Conservation (phyloP, 257 asterid genomes). For the Mentha longifolia region DNA sequence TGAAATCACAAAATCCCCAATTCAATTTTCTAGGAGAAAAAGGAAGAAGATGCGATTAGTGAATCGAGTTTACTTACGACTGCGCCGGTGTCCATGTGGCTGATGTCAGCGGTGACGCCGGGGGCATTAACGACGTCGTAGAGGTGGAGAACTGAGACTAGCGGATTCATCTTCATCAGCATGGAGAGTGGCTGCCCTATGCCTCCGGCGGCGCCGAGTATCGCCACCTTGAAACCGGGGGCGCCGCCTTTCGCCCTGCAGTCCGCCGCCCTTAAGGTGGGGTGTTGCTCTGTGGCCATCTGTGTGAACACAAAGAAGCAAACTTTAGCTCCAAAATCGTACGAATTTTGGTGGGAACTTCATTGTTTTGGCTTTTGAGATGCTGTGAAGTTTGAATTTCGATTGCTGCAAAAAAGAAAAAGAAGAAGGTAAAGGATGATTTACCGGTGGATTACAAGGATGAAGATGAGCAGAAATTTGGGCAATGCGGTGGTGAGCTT, state of each 20-base stretch:
- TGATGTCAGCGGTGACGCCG: slow-evolving; percentile 94
- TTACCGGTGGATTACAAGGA: slow-evolving; percentile 74
- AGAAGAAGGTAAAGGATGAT: too few species aligned
- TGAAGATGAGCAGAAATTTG: slow-evolving; percentile 86
- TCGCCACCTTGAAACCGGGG: slow-evolving; percentile 91
- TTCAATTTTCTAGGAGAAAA: too few species aligned
- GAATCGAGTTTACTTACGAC: slow-evolving; percentile 51
- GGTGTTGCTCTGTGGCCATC: slow-evolving; percentile 54
- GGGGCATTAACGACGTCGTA: slow-evolving; percentile 95
- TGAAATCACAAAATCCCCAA: slow-evolving; percentile 20
- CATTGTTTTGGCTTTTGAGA: neutral
- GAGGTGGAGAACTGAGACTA: slow-evolving; percentile 91
- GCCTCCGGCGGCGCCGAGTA: slow-evolving; percentile 96
- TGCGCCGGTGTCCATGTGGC: slow-evolving; percentile 99
- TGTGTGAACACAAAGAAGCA: slow-evolving; percentile 24
- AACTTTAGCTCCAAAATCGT: slow-evolving; percentile 4
- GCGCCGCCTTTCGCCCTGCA: slow-evolving; percentile 99
- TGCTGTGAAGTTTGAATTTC: neutral
- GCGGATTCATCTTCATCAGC: slow-evolving; percentile 94
- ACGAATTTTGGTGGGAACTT: neutral
- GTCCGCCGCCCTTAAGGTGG: slow-evolving; percentile 51
- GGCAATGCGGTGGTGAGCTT: slow-evolving; percentile 69
- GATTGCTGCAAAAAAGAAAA: too few species aligned
- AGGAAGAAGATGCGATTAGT: neutral
- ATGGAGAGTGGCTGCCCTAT: slow-evolving; percentile 91